Evolutionary conservation across 2,329 filamentous ascomycete species (phyloP).

Genomic region (Clarireedia sp.): DNA sequence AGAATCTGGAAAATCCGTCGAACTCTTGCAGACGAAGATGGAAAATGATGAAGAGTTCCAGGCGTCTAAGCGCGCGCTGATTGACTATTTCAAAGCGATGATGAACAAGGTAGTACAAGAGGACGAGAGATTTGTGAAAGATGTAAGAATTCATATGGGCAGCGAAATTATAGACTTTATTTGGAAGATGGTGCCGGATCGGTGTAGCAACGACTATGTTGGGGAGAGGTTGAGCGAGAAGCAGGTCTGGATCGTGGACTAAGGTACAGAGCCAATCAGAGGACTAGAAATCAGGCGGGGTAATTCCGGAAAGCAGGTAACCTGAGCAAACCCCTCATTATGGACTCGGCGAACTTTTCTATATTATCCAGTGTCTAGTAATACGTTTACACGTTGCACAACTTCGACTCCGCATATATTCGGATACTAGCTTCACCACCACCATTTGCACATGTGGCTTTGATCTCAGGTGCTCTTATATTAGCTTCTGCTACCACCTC

Average conservation of each 20-base stretch:
- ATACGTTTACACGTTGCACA: neutral
- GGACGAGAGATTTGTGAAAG: conserved; percentile 1
- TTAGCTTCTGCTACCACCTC: no score
- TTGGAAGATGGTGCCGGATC: conserved; percentile 8
- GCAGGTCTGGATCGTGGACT: conserved; percentile 8
- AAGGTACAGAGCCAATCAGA: neutral
- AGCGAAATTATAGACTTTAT: neutral
- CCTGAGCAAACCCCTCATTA: no score
- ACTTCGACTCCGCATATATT: no score
- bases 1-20: neutral
- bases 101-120: neutral
- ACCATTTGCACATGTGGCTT: neutral
- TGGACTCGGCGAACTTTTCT: no score
- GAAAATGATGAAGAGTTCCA: conserved; percentile 7
- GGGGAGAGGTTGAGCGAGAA: conserved; percentile 6
- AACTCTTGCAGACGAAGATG: neutral
- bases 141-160: neutral
- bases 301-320: no score
- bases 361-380: no score
- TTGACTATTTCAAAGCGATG: conserved; percentile 6
- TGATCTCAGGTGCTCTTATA: no score
- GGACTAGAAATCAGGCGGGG: no score
- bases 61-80: neutral
- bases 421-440: neutral
- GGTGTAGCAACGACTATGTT: conserved; percentile 5